Evolutionary conservation across 2,329 filamentous ascomycete genomes (phyloP), one percentile per base, ranked within the genome.

Genomic region (Cladophialophora exuberans): DNA sequence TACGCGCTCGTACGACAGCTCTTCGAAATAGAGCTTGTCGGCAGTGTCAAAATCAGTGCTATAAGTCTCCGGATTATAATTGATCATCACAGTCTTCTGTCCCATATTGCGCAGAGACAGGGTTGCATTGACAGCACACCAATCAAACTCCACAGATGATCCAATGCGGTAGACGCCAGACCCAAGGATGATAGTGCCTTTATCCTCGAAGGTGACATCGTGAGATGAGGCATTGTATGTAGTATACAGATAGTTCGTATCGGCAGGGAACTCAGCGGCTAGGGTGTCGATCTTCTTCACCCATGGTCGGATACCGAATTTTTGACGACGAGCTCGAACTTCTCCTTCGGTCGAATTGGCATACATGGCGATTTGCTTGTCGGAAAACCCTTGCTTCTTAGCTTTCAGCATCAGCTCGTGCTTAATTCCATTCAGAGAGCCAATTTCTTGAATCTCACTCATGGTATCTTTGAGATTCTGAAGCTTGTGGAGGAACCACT

Each of bases 241-340:
- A 2, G 93, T 97, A 78, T 97, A 96, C 22, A 95, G 83, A 75
- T 96, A 97, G 81, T 97, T 96, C 57, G 92, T 96, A 63, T 94
- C 83, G 36, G 91, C 92, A 26, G 92, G 92, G 79, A 97, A 97
- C 74, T 99, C 94, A 36, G 94, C 94, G 65, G 94, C 94, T 57
- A 99, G 82, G 17, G 94, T 99, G 69, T 99, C 94, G 66, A 99
- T 97, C 80, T 87, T 95, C 86, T 97, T 99, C 54, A 99, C 94
- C 83, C 90, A 99, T 5, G 94, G 94, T 59, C 82, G 87, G 73
- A 99, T 93, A 57, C 89, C 90, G 71, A 97, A 94, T 72, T 85
- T 83, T 77, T 89, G 86, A 70, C 94, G 85, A 69, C 85, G 83
- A 58, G 90, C 89, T 61, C 94, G 90, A 54, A 97, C 92, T 67